These are phyloP conservation scores for Salix suchowensis DNA, from an alignment of 345 rosid species.

Conservation along the genomic window DNA sequence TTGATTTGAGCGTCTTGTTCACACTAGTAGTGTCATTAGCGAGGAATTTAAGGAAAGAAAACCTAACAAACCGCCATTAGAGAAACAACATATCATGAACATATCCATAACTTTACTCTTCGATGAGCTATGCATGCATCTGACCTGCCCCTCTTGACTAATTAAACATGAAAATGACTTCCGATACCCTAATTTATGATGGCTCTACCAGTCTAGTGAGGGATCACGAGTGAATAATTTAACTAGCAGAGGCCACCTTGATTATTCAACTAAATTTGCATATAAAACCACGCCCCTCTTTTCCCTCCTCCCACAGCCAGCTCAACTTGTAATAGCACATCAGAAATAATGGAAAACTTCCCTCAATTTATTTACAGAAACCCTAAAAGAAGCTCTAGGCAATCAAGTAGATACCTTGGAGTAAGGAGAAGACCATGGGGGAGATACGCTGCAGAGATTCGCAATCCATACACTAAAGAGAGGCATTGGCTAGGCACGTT, in stretches of 20 bases:
- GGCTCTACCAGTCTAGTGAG: neutral
- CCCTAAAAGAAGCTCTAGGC: conserved; percentile 27
- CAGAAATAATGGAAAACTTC: conserved; percentile 20
- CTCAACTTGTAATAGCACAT: neutral
- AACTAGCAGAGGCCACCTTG: neutral
- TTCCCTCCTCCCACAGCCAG: neutral
- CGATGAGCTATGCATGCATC: neutral
- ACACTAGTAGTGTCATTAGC: neutral
- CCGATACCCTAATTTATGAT: neutral
- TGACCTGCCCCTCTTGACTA: conserved; percentile 23
- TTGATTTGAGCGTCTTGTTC: conserved; percentile 23
- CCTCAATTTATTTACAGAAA: conserved; percentile 20
- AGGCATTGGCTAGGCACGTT: conserved; percentile 32
- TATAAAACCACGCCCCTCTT: neutral
- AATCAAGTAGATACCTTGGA: conserved; percentile 26
- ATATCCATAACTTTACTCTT: neutral
- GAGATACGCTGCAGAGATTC: conserved; percentile 25
- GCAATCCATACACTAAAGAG: conserved; percentile 25
- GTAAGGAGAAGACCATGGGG: conserved; percentile 31
- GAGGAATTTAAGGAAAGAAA: conserved; percentile 21
- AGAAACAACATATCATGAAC: neutral
- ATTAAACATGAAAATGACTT: neutral
- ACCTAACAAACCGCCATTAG: conserved; percentile 8
- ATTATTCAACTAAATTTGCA: neutral
- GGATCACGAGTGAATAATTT: neutral